Evolutionary conservation across 176 grass and related monocot genomes (phyloP), one percentile per base, ranked within the genome.

Genomic region (Echinochloa phyllopogon): DNA sequence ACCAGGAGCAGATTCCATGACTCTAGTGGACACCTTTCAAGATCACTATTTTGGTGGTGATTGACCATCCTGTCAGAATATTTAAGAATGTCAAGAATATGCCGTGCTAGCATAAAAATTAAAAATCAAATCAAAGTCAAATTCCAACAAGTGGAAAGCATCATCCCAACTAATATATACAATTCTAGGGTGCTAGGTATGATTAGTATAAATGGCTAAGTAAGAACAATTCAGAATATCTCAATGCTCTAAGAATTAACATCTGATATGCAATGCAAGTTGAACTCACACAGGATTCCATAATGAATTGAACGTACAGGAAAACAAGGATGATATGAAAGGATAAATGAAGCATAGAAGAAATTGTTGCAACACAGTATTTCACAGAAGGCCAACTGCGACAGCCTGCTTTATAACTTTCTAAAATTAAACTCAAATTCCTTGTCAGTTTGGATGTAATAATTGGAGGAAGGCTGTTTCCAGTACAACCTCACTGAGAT

Each of bases 1-100:
- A 13, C 51, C 47, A 10, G 25, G 51, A 83, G 59, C 73, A 44
- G 82, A 69, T 57, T 90, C 87, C 87, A 92, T 95, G 44, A 25
- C 70, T 44, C 15, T 70, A 78, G n/a, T 40, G 4, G 51, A 53
- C 7, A 63, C 60, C 52, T 69, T 51, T 27, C 2, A 33, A 39
- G 14, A 0, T 62, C 62, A 55, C 69, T 84, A 83, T 21, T 90
- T 67, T 43, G 33, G 15, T 25, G 41, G 29, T 37, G 41, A 13
- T 44, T n/a, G 2, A 14, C 74, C 65, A 74, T 75, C 80, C 84
- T 84, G 72, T 48, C 37, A 92, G 0, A 82, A 7, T n/a, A 65
- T 85, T 69, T 69, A 36, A 84, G 10, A 78, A 8, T 10, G 20
- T 44, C 24, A 49, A 39, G 45, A 81, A 58, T 69, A 37, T 20